These are phyloP conservation scores for Cordyceps fumosorosea DNA, from an alignment of 2,329 filamentous ascomycete species.

Conservation along the genomic window DNA sequence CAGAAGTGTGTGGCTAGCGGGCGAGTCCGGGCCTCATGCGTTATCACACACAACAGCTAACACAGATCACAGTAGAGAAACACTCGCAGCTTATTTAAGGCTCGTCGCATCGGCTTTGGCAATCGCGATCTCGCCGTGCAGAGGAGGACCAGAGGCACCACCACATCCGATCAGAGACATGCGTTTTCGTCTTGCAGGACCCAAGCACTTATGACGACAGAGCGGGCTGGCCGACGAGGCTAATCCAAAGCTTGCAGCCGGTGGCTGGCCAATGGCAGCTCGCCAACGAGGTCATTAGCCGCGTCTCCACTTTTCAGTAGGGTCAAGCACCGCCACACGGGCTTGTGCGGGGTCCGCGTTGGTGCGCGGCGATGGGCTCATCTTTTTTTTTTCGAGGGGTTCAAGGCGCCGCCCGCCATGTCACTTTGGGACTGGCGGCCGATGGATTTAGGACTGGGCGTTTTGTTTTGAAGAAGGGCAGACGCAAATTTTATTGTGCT, in stretches of 20 bases:
- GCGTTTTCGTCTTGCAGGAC: background rate
- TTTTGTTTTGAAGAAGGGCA: background rate
- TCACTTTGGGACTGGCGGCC: background rate
- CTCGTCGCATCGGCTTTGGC: background rate
- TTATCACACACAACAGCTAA: background rate
- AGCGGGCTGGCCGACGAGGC: slow-evolving; percentile 6
- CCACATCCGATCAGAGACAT: slow-evolving; percentile 12
- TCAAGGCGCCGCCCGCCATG: background rate
- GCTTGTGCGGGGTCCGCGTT: background rate
- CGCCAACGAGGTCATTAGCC: background rate
- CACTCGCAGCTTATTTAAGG: background rate
- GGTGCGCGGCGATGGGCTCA: background rate
- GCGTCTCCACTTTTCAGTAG: background rate
- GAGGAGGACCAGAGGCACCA: background rate
- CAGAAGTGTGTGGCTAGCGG: background rate
- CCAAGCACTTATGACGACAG: slow-evolving; percentile 12
- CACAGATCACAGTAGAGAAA: background rate
- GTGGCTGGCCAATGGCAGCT: background rate
- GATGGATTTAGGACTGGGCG: background rate
- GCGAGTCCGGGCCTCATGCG: background rate
- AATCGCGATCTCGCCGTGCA: background rate
- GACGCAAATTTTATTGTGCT: background rate
- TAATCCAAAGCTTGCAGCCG: background rate
- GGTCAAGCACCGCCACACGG: slow-evolving; percentile 5
- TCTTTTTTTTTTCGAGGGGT: background rate